Percentiles rank a stretch among this genome's conserved stretches.
Conservation (phyloP, 768 basidiomycete species). For the Russula griseocarnosa region DNA sequence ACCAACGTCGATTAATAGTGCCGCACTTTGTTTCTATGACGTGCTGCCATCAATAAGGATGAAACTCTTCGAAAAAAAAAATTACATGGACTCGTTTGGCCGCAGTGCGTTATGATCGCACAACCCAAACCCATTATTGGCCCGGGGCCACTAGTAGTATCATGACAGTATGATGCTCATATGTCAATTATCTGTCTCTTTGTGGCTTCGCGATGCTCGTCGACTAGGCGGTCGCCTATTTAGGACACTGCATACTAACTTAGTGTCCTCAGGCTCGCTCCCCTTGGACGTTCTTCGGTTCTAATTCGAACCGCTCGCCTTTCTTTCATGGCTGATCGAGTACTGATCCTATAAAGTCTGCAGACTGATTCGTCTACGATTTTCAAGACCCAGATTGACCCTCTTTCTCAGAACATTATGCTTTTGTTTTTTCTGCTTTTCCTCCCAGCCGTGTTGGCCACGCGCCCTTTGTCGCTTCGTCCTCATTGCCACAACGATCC, state of each 20-base stretch:
- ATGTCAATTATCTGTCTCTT: too few relatives aligned
- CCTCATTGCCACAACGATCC: neutral
- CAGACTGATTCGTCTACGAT: neutral
- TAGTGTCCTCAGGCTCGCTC: neutral
- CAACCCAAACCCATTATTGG: too few relatives aligned
- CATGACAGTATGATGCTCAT: too few relatives aligned
- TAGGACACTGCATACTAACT: neutral
- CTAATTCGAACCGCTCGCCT: neutral
- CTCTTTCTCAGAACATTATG: neutral
- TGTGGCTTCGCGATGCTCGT: neutral
- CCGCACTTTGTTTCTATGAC: too few relatives aligned
- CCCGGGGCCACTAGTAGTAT: too few relatives aligned
- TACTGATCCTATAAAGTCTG: slow-evolving; percentile 5
- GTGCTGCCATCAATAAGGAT: too few relatives aligned
- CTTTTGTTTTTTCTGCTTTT: neutral
- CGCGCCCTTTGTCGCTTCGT: neutral
- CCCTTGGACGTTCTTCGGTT: neutral
- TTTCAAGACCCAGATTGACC: neutral
- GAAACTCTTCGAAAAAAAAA: too few relatives aligned
- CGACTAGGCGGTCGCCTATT: neutral
- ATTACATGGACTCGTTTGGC: too few relatives aligned
- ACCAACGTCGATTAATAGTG: too few relatives aligned
- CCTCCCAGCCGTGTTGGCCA: neutral
- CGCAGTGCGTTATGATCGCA: too few relatives aligned
- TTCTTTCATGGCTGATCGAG: neutral